Conservation (phyloP, 2,329 filamentous ascomycete genomes). For the Exserohilum turcica region DNA sequence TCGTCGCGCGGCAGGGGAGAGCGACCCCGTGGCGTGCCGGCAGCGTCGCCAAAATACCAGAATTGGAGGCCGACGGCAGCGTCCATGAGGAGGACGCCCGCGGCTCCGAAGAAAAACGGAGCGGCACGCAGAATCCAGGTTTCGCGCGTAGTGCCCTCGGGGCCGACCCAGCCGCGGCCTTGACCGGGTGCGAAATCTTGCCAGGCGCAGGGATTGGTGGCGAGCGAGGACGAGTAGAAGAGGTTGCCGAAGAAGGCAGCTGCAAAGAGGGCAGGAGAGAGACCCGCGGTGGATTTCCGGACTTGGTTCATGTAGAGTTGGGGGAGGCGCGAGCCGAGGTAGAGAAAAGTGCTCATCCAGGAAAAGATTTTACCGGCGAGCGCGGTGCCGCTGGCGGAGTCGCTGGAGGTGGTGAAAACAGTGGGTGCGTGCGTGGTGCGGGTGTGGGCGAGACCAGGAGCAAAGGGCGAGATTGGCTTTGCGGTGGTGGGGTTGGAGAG, state of each 20-base stretch:
- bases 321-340: slow-evolving; percentile 52
- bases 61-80: slow-evolving; percentile 68
- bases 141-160: slow-evolving; percentile 58
- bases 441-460: slow-evolving; percentile 21
- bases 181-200: slow-evolving; percentile 58
- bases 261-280: slow-evolving; percentile 66
- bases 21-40: slow-evolving; percentile 26
- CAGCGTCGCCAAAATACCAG: slow-evolving; percentile 60
- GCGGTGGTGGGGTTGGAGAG: slow-evolving; percentile 46
- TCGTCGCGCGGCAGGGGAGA: slow-evolving; percentile 40
- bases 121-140: slow-evolving; percentile 64
- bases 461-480: slow-evolving; percentile 33
- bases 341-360: slow-evolving; percentile 51
- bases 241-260: slow-evolving; percentile 71
- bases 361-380: slow-evolving; percentile 51
- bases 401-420: slow-evolving; percentile 11
- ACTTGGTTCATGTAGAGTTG: slow-evolving; percentile 70
- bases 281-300: slow-evolving; percentile 66
- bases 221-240: slow-evolving; percentile 67
- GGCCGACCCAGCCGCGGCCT: slow-evolving; percentile 64
- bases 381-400: slow-evolving; percentile 28
- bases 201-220: slow-evolving; percentile 70
- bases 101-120: slow-evolving; percentile 70
- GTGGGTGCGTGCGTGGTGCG: slow-evolving; percentile 3
- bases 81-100: slow-evolving; percentile 67